Evolutionary conservation across 441 rosid species (phyloP), one percentile per base, ranked within the genome.

Genomic region (Erysimum pusillum): DNA sequence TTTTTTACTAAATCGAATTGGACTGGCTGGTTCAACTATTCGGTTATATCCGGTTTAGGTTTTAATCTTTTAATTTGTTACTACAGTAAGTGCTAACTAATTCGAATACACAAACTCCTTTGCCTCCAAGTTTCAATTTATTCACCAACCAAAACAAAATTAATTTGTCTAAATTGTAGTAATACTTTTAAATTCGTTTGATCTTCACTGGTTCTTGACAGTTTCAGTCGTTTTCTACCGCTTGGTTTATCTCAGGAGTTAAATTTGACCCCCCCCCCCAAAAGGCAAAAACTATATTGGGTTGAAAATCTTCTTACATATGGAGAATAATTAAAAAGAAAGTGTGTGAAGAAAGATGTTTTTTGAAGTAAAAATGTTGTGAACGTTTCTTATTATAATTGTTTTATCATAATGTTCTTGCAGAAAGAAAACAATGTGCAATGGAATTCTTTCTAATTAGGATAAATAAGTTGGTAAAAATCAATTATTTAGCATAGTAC

Each of bases 41-140:
- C 65, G 76, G 67, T 63, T 63, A 51, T 63, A 15, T 63, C 70
- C 54, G 54, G 69, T 52, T 72, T 11, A 61, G 38, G 4, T 49
- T 41, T 45, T 2, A 58, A 17, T 45, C 44, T n/a, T 7, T 52
- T 51, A 54, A 11, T 69, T 15, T 15, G 7, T 9, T 41, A 10
- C 4, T 63, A 38, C 2, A n/a, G 42, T 13, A 41, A 54, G 28
- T 17, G 20, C 9, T 51, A 32, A 64, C 9, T 32, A 44, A 34
- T 1, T 3, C 6, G 1, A 53, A 36, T 20, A 51, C 58, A 34
- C 45, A 25, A 25, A 66, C 18, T 32, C 42, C 0, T 46, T 8
- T 45, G 58, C 31, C 70, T 44, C 25, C 11, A 28, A 18, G 9
- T 67, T 13, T 20, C 38, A 53, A 7, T 39, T 54, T 48, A 12